Evolutionary conservation across 441 rosid genomes (phyloP).

Genomic region (Pelargonium australe): DNA sequence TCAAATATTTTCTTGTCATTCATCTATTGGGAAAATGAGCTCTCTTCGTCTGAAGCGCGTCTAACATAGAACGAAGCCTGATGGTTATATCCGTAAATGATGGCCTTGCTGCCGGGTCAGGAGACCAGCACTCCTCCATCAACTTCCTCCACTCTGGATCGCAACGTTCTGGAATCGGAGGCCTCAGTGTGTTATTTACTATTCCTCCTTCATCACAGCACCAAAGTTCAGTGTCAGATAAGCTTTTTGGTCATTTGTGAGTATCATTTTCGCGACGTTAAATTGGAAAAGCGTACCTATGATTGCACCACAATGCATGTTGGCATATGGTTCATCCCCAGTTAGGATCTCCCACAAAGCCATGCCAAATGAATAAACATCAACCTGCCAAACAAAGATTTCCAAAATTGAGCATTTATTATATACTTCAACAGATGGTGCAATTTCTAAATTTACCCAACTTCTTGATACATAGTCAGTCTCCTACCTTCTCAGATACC

Average conservation of each 20-base stretch:
- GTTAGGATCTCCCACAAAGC: conserved; percentile 72
- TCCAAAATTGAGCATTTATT: not conserved
- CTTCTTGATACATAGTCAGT: not conserved
- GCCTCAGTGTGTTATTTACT: conserved; percentile 58
- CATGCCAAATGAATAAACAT: conserved; percentile 62
- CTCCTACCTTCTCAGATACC: conserved; percentile 56
- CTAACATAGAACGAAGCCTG: conserved; percentile 40
- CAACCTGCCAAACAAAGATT: conserved; percentile 33
- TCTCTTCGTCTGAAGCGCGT: conserved; percentile 27
- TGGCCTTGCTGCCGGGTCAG: conserved; percentile 55
- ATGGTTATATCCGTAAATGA: conserved; percentile 45
- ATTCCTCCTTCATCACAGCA: conserved; percentile 41
- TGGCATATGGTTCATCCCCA: conserved; percentile 66
- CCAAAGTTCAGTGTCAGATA: not conserved
- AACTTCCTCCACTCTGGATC: conserved; percentile 50
- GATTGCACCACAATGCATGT: conserved; percentile 64
- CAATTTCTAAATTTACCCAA: not conserved
- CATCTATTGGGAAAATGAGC: not conserved
- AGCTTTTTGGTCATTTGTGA: not conserved
- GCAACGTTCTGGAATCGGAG: conserved; percentile 46
- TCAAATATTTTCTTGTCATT: not conserved
- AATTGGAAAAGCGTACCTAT: conserved; percentile 32
- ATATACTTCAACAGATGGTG: not conserved
- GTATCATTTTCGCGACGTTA: not conserved
- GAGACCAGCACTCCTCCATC: conserved; percentile 68